Base-by-base conservation (phyloP, 140 eudicot species). In the Ambrosia hybrid region DNA sequence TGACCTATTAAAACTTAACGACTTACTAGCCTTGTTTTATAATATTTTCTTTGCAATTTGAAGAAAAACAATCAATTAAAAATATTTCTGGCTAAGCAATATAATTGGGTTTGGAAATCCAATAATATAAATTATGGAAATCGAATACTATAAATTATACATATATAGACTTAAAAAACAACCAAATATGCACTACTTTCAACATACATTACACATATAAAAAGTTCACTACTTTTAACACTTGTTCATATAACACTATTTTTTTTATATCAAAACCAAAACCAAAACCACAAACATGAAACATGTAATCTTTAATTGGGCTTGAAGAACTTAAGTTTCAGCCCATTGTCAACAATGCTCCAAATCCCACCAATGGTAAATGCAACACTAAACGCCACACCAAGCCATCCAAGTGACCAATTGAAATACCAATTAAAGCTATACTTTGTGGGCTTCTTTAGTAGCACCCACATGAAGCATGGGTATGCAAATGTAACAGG, bases 301-400 rank as follows among this genome's bases (percentile, higher is more conserved):
- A n/a, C 63, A 69, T 46, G 12, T 46, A 16, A 63, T 41, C 59
- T 51, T 61, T 11, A 82, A 30, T 36, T 79, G 49, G 98, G 97
- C 77, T 86, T 89, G 12, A 93, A 93, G 76, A 93, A 93, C 74
- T 90, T 89, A 36, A 93, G 78, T 79, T 93, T 90, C 16, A 93
- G 80, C 38, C 98, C 98, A 76, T 55, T 86, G 39, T 86, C 88
- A 4, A 90, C 96, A 65, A 93, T 82, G 56, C 89, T 87, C 89
- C 93, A 87, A 52, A 87, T 84, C 34, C 93, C 93, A 8, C 93
- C 93, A 73, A 84, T 72, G 0, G 89, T 79, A 79, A 87, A 87
- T 26, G 85, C 87, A 51, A 87, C 66, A 75, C 93, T 87, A 71
- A 87, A 87, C 33, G 82, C 93, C 12, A 87, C 85, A 3, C 93